These are phyloP conservation scores for Helichrysum umbraculigerum DNA, from an alignment of 129 eudicot species.

Conservation along the genomic window DNA sequence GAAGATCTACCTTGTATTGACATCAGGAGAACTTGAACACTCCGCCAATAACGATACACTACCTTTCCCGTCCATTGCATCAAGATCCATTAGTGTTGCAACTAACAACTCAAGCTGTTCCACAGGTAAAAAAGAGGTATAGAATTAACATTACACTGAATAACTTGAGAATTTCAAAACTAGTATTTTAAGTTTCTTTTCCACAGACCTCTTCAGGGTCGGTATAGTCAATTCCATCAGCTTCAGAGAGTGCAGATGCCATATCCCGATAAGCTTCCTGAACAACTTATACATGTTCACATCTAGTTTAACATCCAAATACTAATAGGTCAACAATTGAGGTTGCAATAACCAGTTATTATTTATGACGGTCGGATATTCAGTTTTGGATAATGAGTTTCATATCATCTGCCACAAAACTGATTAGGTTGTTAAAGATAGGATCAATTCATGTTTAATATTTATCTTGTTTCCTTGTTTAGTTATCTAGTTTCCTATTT, in stretches of 20 bases:
- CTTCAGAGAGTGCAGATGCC: conserved; percentile 91
- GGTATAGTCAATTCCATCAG: conserved; percentile 92
- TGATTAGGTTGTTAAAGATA: too few species aligned
- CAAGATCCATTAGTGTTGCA: conserved; percentile 92
- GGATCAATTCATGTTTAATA: too few species aligned
- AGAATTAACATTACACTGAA: conserved; percentile 8
- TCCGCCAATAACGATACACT: conserved; percentile 86
- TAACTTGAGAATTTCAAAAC: background rate
- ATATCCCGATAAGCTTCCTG: conserved; percentile 95
- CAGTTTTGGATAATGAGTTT: background rate
- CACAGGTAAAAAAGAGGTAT: conserved; percentile 22
- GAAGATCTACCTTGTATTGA: conserved; percentile 64
- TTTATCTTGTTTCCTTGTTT: too few species aligned
- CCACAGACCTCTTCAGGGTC: conserved; percentile 88
- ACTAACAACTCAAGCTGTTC: conserved; percentile 90
- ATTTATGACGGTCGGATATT: background rate
- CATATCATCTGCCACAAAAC: background rate
- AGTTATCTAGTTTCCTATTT: too few species aligned
- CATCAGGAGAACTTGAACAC: conserved; percentile 94
- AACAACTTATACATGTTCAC: conserved; percentile 10
- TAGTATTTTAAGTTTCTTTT: too few species aligned
- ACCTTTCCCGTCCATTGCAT: conserved; percentile 98
- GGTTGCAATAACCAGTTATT: background rate
- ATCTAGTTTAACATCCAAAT: conserved; percentile 13
- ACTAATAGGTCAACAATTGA: background rate